Base-by-base conservation (phyloP, 2,329 filamentous ascomycete species). In the Scopulariopsis brevicaulis region DNA sequence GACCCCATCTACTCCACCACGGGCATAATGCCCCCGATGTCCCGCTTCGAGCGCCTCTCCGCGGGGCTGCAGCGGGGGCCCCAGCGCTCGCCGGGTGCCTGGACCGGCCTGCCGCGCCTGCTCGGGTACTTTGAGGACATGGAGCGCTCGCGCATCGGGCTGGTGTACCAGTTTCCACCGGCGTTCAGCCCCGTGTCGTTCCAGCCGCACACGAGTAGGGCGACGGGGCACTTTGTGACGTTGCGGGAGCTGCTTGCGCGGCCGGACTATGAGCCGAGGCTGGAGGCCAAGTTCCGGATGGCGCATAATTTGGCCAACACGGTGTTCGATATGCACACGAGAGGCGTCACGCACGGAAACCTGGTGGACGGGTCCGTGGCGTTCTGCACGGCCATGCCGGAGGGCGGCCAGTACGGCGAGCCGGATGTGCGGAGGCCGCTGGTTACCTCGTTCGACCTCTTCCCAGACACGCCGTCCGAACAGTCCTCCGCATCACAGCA, bases 101-200 rank as follows among this genome's bases (percentile, higher is more conserved):
- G 79, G 76, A 84, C 79, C 66, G 76, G 88, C 62, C 65, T 85
- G 11, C 81, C 84, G 18, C 77, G 79, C 24, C 72, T 87, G 52
- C 70, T 86, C 14, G 84, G 82, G 2, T 92, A 90, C 65, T 90
- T 90, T 64, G 87, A 92, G 66, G 88, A 92, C 64, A 77, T 86
- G 57, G 79, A 82, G 20, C 76, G 82, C 57, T 84, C 88, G 0
- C 79, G 89, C 11, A 81, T 90, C 57, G 89, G 88, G 5, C 75
- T 93, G 12, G 79, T 93, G 12, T 93, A 90, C 64, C 84, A 87
- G 55, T 81, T 92, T 34, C 88, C 88, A 1, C 77, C 80, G 1
- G 75, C 79, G 10, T 86, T 89, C 70, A 79, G 81, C 61, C 74
- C 82, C 11, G 75, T 83, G 11, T 77, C 77, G 3, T 77, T 80